Conservation (phyloP, 495 filamentous ascomycete species). For the Aspergillus sparsus region DNA sequence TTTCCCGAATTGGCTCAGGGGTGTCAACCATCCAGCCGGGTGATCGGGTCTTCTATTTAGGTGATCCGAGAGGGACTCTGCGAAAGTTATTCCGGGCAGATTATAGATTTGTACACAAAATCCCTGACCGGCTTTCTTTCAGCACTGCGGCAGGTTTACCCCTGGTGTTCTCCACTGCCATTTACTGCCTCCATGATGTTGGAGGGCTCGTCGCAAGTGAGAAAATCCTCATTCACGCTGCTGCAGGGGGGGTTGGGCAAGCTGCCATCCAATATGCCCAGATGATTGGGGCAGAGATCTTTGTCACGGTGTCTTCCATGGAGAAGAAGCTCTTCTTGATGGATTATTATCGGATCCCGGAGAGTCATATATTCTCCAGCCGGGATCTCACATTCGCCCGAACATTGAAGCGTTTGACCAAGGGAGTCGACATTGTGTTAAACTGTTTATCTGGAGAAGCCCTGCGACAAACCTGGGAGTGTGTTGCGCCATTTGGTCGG, state of each 20-base stretch:
- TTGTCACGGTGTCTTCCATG: slow-evolving; percentile 45
- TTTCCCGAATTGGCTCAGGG: slow-evolving; percentile 25
- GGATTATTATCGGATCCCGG: slow-evolving; percentile 38
- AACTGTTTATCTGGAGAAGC: slow-evolving; percentile 50
- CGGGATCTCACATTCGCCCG: slow-evolving; percentile 47
- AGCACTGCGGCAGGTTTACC: slow-evolving; percentile 6
- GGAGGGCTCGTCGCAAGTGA: slow-evolving; percentile 34
- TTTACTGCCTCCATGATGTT: slow-evolving; percentile 22
- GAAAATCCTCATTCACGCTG: slow-evolving; percentile 5
- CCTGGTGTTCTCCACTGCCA: slow-evolving; percentile 5
- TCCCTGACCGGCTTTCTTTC: neutral
- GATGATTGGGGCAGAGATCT: slow-evolving; percentile 38
- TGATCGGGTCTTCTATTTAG: slow-evolving; percentile 37
- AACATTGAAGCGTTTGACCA: slow-evolving; percentile 50
- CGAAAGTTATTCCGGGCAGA: neutral
- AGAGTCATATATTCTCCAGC: slow-evolving; percentile 51
- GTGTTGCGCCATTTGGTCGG: slow-evolving; percentile 49
- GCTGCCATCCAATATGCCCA: slow-evolving; percentile 48
- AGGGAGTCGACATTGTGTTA: slow-evolving; percentile 56
- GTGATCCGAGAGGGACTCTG: neutral
- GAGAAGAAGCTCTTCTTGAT: slow-evolving; percentile 44
- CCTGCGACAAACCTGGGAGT: slow-evolving; percentile 46
- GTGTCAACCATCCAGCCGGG: slow-evolving; percentile 36
- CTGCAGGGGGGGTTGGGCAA: slow-evolving; percentile 48
- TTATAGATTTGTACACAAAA: neutral